These are phyloP conservation scores for Jimgerdemannia lactiflua DNA, from an alignment of 192 early-diverging fungal genomes.

Conservation along the genomic window DNA sequence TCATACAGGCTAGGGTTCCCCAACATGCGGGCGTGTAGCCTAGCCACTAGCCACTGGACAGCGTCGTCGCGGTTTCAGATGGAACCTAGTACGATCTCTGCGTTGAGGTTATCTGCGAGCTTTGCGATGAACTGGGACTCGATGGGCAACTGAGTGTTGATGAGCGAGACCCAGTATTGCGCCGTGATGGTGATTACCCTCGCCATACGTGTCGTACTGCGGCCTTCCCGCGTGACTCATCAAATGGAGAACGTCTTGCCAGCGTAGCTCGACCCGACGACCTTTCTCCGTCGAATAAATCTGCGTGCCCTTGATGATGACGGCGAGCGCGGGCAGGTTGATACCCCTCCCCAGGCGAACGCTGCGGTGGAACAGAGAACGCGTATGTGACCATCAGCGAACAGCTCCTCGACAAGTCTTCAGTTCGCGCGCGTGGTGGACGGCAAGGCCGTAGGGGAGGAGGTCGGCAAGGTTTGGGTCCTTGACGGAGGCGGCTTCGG, in stretches of 20 bases:
- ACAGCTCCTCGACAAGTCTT: constrained; percentile 91
- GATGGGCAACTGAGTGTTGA: constrained; percentile 97
- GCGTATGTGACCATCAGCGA: constrained; percentile 85
- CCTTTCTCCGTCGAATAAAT: constrained; percentile 97
- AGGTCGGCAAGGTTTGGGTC: constrained; percentile 87
- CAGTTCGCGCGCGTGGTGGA: constrained; percentile 95
- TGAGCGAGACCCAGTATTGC: constrained; percentile 93
- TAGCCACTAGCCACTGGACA: constrained; percentile 92
- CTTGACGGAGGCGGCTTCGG: constrained; percentile 75
- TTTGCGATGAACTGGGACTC: too few species aligned
- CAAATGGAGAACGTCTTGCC: constrained; percentile 99
- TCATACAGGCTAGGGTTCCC: constrained; percentile 87
- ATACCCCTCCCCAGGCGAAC: constrained; percentile 99
- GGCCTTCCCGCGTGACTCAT: constrained; percentile 96
- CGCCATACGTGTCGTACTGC: constrained; percentile 93
- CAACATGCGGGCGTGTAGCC: constrained; percentile 94
- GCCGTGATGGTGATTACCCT: constrained; percentile 97
- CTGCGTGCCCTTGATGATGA: constrained; percentile 98
- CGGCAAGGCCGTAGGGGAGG: constrained; percentile 92
- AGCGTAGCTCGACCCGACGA: constrained; percentile 89
- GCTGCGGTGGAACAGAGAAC: constrained; percentile 97
- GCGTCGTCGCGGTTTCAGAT: constrained; percentile 92
- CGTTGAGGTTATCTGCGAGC: constrained; percentile 92
- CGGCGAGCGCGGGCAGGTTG: constrained; percentile 96
- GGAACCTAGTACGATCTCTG: constrained; percentile 91